These are phyloP conservation scores for Vitis labrusca DNA, from an alignment of 164 flowering plant species.

Conservation along the genomic window DNA sequence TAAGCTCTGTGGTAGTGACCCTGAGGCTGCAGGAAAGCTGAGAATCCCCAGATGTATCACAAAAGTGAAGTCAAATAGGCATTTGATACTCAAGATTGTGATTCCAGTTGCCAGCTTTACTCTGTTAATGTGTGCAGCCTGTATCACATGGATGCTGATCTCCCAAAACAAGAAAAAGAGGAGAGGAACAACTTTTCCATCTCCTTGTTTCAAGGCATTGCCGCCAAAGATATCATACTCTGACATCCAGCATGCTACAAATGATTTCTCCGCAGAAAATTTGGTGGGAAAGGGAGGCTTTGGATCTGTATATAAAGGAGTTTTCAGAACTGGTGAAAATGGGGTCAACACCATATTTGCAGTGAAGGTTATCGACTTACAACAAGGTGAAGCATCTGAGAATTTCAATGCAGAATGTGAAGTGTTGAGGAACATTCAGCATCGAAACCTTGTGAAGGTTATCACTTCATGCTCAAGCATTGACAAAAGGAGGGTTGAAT, in stretches of 20 bases:
- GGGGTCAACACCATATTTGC: background rate
- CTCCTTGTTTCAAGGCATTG: background rate
- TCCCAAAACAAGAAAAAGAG: background rate
- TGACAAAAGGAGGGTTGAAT: conserved; percentile 12
- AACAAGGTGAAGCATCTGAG: conserved; percentile 9
- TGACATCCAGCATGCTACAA: conserved; percentile 4
- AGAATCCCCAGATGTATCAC: background rate
- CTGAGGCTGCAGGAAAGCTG: background rate
- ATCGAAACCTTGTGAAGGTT: conserved; percentile 12
- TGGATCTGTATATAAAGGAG: conserved; percentile 15
- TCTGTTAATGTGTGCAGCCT: background rate
- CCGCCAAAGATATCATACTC: conserved; percentile 1
- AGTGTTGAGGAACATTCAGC: conserved; percentile 11
- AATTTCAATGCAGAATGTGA: conserved; percentile 14
- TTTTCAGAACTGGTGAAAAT: background rate
- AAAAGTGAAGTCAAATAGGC: background rate
- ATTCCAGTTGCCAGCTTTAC: background rate
- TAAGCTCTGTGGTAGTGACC: conserved; percentile 1
- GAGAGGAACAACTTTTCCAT: background rate
- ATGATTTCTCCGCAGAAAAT: conserved; percentile 4
- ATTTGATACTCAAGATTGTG: background rate
- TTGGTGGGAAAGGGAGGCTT: conserved; percentile 8
- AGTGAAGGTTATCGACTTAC: conserved; percentile 12
- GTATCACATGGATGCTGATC: background rate
- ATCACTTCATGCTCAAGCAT: conserved; percentile 22